Percentiles rank a stretch among this genome's conserved stretches.
Evolutionary conservation across 1,284 basidiomycete genomes (phyloP).

Genomic region (Takashimella tepidaria): DNA sequence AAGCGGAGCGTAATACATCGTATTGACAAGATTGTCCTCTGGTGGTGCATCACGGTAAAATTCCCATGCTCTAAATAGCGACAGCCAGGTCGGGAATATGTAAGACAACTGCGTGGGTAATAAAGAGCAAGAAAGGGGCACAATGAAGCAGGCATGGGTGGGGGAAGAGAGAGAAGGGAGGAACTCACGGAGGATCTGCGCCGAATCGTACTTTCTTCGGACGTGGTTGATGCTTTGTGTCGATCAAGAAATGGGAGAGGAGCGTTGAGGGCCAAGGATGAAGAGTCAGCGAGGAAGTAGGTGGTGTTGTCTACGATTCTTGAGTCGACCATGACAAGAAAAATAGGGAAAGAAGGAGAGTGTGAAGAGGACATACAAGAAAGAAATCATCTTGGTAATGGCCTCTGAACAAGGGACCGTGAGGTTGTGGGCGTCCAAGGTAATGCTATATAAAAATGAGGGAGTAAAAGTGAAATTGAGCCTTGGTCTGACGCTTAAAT

Average conservation of each 20-base stretch:
- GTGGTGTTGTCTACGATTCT: background rate
- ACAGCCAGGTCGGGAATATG: too few relatives aligned
- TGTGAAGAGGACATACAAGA: conserved; percentile 8
- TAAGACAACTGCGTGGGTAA: too few relatives aligned
- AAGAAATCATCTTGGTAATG: conserved; percentile 20
- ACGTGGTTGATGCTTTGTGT: background rate
- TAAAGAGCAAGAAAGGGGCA: too few relatives aligned
- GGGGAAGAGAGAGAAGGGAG: background rate
- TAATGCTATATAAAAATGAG: too few relatives aligned
- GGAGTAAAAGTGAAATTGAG: too few relatives aligned
- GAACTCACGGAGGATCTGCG: conserved; percentile 17
- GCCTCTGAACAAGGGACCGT: conserved; percentile 18
- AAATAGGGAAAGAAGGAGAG: background rate
- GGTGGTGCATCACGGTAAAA: conserved; percentile 19
- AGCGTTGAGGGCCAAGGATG: too few relatives aligned
- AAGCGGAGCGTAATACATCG: conserved; percentile 6
- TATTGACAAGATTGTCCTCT: conserved; percentile 22
- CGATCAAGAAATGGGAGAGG: too few relatives aligned
- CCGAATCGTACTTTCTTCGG: conserved; percentile 18
- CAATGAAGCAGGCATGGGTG: background rate
- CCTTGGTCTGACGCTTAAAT: too few relatives aligned
- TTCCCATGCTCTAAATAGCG: conserved; percentile 18
- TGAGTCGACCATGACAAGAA: background rate
- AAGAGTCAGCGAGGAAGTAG: too few relatives aligned
- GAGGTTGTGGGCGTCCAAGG: too few relatives aligned